Percentiles rank a stretch among this genome's conserved stretches.
Conservation (phyloP, 345 rosid genomes). For the Xanthoceras sorbifolium region DNA sequence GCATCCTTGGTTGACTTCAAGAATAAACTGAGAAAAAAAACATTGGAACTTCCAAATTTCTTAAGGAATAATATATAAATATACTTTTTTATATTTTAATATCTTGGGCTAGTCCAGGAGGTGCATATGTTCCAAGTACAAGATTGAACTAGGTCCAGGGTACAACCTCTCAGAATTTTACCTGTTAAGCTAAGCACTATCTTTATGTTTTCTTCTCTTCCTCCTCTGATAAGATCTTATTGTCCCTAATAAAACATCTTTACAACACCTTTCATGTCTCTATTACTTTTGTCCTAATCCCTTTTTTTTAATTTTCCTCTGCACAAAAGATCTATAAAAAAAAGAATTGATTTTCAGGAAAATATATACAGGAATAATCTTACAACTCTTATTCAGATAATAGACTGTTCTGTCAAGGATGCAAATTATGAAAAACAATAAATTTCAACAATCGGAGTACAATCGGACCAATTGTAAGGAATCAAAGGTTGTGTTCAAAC, state of each 20-base stretch:
- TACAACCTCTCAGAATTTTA: background rate
- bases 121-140: background rate
- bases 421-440: background rate
- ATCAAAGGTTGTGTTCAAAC: constrained; percentile 60
- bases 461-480: constrained; percentile 62
- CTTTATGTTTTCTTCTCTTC: too few relatives aligned
- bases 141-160: background rate
- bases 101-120: background rate
- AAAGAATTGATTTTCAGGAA: background rate
- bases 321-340: background rate
- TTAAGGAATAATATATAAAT: background rate
- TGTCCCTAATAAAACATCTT: background rate
- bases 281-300: constrained; percentile 5
- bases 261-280: background rate
- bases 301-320: background rate
- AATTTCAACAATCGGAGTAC: constrained; percentile 48
- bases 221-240: background rate
- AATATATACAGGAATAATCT: background rate
- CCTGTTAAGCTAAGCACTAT: background rate
- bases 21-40: background rate
- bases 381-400: constrained; percentile 6
- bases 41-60: background rate
- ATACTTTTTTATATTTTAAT: too few relatives aligned
- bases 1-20: background rate
- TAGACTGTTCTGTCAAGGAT: background rate